These are phyloP conservation scores for Botrytis galanthina DNA, from an alignment of 2,329 filamentous ascomycete genomes.

Conservation along the genomic window DNA sequence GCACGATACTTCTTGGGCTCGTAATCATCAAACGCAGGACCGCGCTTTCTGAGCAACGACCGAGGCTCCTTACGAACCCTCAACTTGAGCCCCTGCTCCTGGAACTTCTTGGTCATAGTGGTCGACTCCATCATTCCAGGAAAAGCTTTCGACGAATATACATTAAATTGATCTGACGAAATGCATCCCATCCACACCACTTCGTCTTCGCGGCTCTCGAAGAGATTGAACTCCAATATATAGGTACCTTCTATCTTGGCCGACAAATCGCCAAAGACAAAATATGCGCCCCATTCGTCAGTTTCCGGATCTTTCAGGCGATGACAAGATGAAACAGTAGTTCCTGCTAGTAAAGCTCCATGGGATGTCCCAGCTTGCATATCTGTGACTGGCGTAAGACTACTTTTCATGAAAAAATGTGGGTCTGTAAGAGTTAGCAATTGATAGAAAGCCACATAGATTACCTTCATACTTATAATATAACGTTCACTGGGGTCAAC, in stretches of 20 bases:
- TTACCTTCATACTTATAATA: conserved; percentile 53
- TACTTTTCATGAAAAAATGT: conserved; percentile 44
- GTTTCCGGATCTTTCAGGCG: conserved; percentile 70
- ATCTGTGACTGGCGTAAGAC: conserved; percentile 12
- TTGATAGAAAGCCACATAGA: neutral
- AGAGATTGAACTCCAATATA: conserved; percentile 73
- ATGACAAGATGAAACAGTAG: conserved; percentile 76
- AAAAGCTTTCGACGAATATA: conserved; percentile 65
- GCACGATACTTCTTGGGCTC: conserved; percentile 34
- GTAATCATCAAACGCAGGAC: conserved; percentile 38
- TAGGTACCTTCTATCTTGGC: conserved; percentile 72
- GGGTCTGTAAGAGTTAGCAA: conserved; percentile 41
- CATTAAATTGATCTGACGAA: conserved; percentile 67
- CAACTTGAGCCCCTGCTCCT: conserved; percentile 81
- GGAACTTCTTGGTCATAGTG: conserved; percentile 75
- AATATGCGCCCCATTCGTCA: conserved; percentile 79
- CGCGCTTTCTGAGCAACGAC: conserved; percentile 40
- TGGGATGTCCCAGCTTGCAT: conserved; percentile 23
- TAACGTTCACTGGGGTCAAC: conserved; percentile 49
- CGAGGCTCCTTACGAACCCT: conserved; percentile 80
- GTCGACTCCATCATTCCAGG: conserved; percentile 81
- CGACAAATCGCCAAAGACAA: conserved; percentile 87
- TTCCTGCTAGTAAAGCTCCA: conserved; percentile 62
- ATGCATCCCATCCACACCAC: conserved; percentile 39
- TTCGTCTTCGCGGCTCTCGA: conserved; percentile 56